Evolutionary conservation across 176 grass and related monocot species (phyloP).

Genomic region (Secale cereale): DNA sequence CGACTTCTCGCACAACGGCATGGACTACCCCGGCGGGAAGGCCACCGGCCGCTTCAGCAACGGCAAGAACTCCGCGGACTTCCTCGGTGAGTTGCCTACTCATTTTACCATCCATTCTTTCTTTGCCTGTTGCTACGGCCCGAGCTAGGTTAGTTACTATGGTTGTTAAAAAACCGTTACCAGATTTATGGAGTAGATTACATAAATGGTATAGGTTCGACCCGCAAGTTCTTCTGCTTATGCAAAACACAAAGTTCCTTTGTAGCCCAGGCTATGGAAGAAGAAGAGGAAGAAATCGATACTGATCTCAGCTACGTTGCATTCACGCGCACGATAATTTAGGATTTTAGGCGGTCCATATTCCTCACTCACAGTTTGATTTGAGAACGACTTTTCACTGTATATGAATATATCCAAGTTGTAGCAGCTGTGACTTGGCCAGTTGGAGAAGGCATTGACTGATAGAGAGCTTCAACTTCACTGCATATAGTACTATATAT

Average conservation of each 20-base stretch:
- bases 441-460: not conserved
- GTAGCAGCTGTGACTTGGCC: not conserved
- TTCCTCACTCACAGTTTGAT: not conserved
- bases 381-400: not conserved
- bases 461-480: too few species aligned
- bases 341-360: not conserved
- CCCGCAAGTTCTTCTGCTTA: too few species aligned
- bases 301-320: not conserved
- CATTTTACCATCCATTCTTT: not conserved
- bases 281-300: not conserved
- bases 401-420: not conserved
- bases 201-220: too few species aligned
- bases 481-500: too few species aligned
- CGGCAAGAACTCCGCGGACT: conserved; percentile 12
- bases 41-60: not conserved
- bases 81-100: conserved; percentile 35
- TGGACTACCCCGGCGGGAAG: not conserved
- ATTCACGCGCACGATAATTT: not conserved
- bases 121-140: not conserved
- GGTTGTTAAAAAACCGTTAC: not conserved
- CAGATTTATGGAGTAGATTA: not conserved
- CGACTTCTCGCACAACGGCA: conserved; percentile 80
- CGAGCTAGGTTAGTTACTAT: not conserved
- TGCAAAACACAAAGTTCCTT: too few species aligned
- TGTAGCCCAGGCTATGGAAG: too few species aligned